Evolutionary conservation across 108 stramenopile genomes (phyloP), one percentile per base, ranked within the genome.

Genomic region (Skeletonema menzelii): DNA sequence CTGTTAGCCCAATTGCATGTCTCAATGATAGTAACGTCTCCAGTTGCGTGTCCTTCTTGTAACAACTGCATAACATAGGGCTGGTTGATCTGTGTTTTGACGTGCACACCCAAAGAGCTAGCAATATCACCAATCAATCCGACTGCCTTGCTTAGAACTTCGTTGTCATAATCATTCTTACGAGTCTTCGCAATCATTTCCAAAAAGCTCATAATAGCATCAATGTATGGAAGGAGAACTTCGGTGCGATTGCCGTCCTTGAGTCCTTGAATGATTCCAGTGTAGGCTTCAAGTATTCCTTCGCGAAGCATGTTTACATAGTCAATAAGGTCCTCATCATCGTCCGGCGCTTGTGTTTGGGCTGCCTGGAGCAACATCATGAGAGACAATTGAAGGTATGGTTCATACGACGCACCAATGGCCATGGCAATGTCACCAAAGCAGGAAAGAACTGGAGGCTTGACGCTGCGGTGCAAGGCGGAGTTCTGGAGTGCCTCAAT

Each of bases 391-490:
- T 91, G 90, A 32, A 96, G 70, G 74, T 97, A 98, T n/a, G 94
- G 95, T 67, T 94, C 89, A 75, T 86, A 99, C 7, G 88, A 88
- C 2, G 86, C 94, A 22, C 85, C 87, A 59, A 99, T 83, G 8
- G 97, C 97, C 74, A 99, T 76, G 2, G 97, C 97, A 69, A 99
- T 94, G 74, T 98, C 98, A 17, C 97, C 96, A 75, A 99, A 96
- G 81, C 94, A 95, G 34, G 85, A 83, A 35, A 99, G 75, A 3
- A 99, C 97, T 34, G 89, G 95, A 38, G 98, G 98, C 70, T 99
- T 99, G 24, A 98, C 97, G 47, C 85, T 81, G 30, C 97, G 84
- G 70, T 97, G 91, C 37, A 97, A 77, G 5, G 70, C 65, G 3
- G 86, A 68, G 73, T 97, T 95, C 68, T 94, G 92, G 22, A 99